phyloP scores from a whole-genome alignment of 805 yeast genomes.

The Kodamaea sagamina region DNA sequence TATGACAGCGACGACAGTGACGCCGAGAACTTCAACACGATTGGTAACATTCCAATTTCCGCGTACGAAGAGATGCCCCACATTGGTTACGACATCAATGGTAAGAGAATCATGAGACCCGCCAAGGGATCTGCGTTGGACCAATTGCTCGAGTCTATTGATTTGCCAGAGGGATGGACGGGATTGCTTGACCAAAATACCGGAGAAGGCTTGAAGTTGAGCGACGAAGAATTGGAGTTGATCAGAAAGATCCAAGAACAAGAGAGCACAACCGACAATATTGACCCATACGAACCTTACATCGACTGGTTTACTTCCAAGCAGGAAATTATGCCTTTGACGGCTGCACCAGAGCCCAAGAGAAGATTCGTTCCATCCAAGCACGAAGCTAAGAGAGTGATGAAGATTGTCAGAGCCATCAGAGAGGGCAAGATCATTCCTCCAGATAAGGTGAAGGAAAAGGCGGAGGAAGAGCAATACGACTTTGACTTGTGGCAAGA shows the following conservation, averaged over 20 bases:
- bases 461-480: slow-evolving; percentile 52
- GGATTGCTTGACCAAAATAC: slow-evolving; percentile 90
- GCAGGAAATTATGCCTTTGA: slow-evolving; percentile 84
- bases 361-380: slow-evolving; percentile 95
- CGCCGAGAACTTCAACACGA: slow-evolving; percentile 74
- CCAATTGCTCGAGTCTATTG: slow-evolving; percentile 83
- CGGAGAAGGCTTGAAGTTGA: slow-evolving; percentile 79
- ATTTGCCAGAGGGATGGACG: slow-evolving; percentile 98
- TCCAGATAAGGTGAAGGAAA: slow-evolving; percentile 56
- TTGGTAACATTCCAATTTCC: slow-evolving; percentile 89
- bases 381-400: slow-evolving; percentile 92
- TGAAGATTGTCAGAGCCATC: slow-evolving; percentile 95
- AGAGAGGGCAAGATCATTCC: slow-evolving; percentile 94
- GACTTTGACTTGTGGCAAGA: slow-evolving; percentile 85
- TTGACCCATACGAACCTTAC: slow-evolving; percentile 89
- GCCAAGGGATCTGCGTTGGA: slow-evolving; percentile 96
- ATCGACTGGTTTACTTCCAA: slow-evolving; percentile 94
- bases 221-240: slow-evolving; percentile 84
- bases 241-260: slow-evolving; percentile 83
- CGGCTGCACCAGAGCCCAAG: slow-evolving; percentile 96
- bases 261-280: slow-evolving; percentile 74
- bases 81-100: slow-evolving; percentile 94
- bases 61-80: slow-evolving; percentile 98
- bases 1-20: slow-evolving; percentile 95
- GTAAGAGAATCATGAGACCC: slow-evolving; percentile 98